These are phyloP conservation scores for Apiosordaria backusii DNA, from an alignment of 495 filamentous ascomycete genomes.

Conservation along the genomic window DNA sequence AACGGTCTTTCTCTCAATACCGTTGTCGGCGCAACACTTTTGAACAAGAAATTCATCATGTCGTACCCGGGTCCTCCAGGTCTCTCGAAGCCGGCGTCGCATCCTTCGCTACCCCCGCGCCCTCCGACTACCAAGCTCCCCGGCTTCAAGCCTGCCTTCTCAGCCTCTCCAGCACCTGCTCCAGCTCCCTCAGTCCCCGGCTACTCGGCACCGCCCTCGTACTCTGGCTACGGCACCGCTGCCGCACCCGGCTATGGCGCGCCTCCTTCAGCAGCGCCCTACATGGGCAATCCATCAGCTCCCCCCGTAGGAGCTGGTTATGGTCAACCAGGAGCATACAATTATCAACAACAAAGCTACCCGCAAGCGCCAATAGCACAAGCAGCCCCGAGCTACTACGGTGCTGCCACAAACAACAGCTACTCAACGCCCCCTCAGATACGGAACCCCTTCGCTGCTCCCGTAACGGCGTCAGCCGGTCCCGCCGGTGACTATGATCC, in stretches of 20 bases:
- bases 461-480: conserved; percentile 32
- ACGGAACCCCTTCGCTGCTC: conserved; percentile 78
- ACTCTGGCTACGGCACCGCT: conserved; percentile 32
- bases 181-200: conserved; percentile 19
- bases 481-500: conserved; percentile 58
- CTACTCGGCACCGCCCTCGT: conserved; percentile 30
- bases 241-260: conserved; percentile 39
- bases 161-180: conserved; percentile 30
- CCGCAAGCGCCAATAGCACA: conserved; percentile 24
- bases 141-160: conserved; percentile 58
- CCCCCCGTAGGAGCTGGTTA: conserved; percentile 31
- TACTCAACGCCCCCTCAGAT: conserved; percentile 67
- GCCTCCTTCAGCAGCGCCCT: conserved; percentile 32
- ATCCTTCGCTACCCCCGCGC: conserved; percentile 74
- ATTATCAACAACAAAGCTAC: conserved; percentile 42
- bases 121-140: conserved; percentile 66
- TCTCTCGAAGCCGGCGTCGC: conserved; percentile 55
- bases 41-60: conserved; percentile 79
- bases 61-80: conserved; percentile 91
- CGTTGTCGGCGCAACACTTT: conserved; percentile 23
- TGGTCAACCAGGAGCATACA: conserved; percentile 37
- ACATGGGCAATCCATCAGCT: conserved; percentile 31
- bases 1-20: conserved; percentile 16
- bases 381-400: conserved; percentile 30
- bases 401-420: conserved; percentile 29